Evolutionary conservation across 352 stramenopile species (phyloP).

Genomic region (Globisporangium spiculum): DNA sequence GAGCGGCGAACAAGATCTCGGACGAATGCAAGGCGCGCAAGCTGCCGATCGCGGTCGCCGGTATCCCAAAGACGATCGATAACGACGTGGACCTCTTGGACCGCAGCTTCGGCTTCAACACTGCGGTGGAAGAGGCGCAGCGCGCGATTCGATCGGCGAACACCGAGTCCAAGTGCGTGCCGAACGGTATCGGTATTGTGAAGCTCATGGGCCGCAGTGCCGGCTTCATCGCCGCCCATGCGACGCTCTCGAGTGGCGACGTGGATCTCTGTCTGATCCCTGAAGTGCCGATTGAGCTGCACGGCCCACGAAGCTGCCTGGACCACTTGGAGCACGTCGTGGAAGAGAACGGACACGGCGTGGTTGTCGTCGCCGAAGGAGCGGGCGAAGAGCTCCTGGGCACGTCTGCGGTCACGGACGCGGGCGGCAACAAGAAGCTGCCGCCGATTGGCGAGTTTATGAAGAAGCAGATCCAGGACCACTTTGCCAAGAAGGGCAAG

Average conservation of each 20-base stretch:
- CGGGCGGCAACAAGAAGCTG: background rate
- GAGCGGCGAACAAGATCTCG: background rate
- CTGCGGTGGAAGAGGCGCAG: background rate
- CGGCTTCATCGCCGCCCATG: background rate
- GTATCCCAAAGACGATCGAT: background rate
- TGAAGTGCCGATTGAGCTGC: background rate
- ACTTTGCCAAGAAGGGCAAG: background rate
- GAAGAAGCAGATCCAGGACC: background rate
- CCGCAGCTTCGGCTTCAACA: background rate
- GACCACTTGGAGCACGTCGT: background rate
- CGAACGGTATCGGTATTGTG: background rate
- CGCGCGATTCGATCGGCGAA: background rate
- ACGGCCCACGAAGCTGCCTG: background rate
- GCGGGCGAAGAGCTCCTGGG: background rate
- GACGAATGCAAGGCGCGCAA: background rate
- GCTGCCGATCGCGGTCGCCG: background rate
- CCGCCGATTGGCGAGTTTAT: background rate
- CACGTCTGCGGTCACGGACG: background rate
- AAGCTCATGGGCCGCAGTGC: background rate
- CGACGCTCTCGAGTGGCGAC: background rate
- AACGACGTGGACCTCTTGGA: background rate
- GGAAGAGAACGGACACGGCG: background rate
- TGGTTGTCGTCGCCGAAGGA: background rate
- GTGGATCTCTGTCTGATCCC: background rate
- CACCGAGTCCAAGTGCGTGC: background rate